Conservation (phyloP, 805 yeast species). For the Kluyveromyces lactis region DNA sequence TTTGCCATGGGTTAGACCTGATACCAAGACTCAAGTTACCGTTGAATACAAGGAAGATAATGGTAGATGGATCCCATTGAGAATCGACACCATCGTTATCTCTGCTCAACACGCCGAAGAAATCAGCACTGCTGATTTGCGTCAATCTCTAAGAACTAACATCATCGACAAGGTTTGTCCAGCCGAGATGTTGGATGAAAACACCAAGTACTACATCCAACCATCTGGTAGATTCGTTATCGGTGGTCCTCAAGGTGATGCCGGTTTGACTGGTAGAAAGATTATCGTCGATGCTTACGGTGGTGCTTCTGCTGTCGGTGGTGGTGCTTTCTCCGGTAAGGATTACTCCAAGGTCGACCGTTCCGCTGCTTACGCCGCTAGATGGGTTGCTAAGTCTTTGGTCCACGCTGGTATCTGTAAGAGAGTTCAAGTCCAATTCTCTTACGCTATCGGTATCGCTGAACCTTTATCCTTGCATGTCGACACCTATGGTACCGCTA, state of each 20-base stretch:
- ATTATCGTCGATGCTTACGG: conserved; percentile 99
- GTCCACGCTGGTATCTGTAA: conserved; percentile 91
- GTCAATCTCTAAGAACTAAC: conserved; percentile 68
- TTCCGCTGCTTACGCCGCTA: conserved; percentile 99
- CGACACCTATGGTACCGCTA: conserved; percentile 97
- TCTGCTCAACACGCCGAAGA: conserved; percentile 98
- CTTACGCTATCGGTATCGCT: conserved; percentile 99
- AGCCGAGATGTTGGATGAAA: conserved; percentile 80
- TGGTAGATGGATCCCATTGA: conserved; percentile 91
- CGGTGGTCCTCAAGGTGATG: conserved; percentile 99
- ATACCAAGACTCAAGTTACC: conserved; percentile 99
- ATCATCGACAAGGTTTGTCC: conserved; percentile 91
- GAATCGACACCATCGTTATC: conserved; percentile 96
- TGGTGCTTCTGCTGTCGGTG: conserved; percentile 99
- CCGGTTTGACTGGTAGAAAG: conserved; percentile 99
- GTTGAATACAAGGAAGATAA: conserved; percentile 89
- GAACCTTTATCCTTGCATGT: conserved; percentile 97
- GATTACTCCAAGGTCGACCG: conserved; percentile 99
- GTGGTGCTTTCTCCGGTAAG: conserved; percentile 99
- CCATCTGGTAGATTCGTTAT: conserved; percentile 99
- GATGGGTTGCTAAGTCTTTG: conserved; percentile 99
- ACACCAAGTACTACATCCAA: conserved; percentile 95
- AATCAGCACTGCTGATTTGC: conserved; percentile 87
- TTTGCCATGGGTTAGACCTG: conserved; percentile 96
- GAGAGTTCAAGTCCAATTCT: conserved; percentile 96